Conservation (phyloP, 768 basidiomycete species). For the Suillus alpinus region DNA sequence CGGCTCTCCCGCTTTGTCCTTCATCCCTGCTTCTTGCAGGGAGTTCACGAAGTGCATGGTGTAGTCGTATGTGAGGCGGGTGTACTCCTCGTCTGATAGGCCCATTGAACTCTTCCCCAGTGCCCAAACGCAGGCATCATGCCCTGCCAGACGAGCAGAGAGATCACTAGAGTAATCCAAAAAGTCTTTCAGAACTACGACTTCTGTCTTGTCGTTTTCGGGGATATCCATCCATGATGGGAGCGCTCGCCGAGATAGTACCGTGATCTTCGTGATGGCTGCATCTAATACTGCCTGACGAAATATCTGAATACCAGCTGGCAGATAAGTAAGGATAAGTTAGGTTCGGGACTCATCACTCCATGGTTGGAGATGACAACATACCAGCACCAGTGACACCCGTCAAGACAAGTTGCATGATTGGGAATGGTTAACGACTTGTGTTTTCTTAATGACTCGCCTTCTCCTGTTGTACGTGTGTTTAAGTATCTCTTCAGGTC, state of each 20-base stretch:
- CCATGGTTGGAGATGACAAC: constrained; percentile 1
- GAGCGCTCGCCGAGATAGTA: constrained; percentile 33
- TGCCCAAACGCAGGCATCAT: constrained; percentile 38
- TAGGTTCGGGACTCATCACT: not conserved
- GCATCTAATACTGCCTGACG: constrained; percentile 30
- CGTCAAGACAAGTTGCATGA: constrained; percentile 30
- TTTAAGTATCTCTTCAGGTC: not conserved
- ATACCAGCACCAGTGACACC: constrained; percentile 35
- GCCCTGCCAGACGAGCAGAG: constrained; percentile 25
- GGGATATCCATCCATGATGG: constrained; percentile 31
- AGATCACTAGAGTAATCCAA: constrained; percentile 29
- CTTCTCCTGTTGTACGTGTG: not conserved
- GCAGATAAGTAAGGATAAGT: not conserved
- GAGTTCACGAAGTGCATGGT: constrained; percentile 29
- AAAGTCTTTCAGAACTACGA: constrained; percentile 34
- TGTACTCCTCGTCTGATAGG: constrained; percentile 32
- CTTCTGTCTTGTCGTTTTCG: constrained; percentile 24
- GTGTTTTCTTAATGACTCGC: not conserved
- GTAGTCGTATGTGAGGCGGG: constrained; percentile 34
- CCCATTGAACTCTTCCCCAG: constrained; percentile 28
- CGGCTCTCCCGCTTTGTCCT: constrained; percentile 18
- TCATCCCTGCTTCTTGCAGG: constrained; percentile 21
- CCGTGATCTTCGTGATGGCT: constrained; percentile 27
- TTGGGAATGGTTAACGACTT: not conserved
- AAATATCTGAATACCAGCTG: constrained; percentile 35